A percentile compares a stretch with the other conserved stretches of the same genome.
Conservation (phyloP, 106 monocot genomes). For the Hemerocallis citrina region DNA sequence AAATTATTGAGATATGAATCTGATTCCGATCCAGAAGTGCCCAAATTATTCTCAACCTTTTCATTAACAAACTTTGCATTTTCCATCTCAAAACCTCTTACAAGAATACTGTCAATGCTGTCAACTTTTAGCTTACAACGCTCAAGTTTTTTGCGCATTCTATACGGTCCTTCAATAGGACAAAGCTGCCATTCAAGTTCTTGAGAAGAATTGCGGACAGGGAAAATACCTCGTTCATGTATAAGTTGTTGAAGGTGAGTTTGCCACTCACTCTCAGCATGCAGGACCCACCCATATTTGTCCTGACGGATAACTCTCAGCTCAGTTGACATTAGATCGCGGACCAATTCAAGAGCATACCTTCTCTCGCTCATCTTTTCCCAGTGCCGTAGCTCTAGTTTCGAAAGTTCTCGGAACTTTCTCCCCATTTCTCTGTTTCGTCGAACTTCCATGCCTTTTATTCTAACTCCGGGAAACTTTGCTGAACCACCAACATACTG, state of each 20-base stretch:
- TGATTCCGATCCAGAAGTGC: conserved; percentile 42
- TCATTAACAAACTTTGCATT: conserved; percentile 22
- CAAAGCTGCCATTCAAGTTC: conserved; percentile 91
- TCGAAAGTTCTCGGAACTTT: conserved; percentile 62
- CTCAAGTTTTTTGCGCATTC: conserved; percentile 97
- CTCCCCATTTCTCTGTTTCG: conserved; percentile 87
- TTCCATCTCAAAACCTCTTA: conserved; percentile 38
- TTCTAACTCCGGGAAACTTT: conserved; percentile 90
- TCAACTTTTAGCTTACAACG: conserved; percentile 65
- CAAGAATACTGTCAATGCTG: conserved; percentile 56
- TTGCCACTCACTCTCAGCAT: conserved; percentile 99
- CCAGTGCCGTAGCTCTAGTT: conserved; percentile 58
- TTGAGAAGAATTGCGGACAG: conserved; percentile 29
- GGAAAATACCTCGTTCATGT: conserved; percentile 90
- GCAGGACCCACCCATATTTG: conserved; percentile 99
- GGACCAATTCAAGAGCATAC: conserved; percentile 68
- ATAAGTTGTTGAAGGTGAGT: conserved; percentile 82
- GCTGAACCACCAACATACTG: conserved; percentile 67
- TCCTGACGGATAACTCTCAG: conserved; percentile 95
- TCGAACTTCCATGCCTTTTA: conserved; percentile 80
- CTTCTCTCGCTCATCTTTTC: conserved; percentile 79
- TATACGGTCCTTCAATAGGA: conserved; percentile 90
- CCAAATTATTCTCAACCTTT: conserved; percentile 26
- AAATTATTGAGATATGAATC: conserved; percentile 52
- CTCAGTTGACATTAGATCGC: conserved; percentile 92